Conservation (phyloP, 2,329 filamentous ascomycete species). For the Exophiala xenobiotica region DNA sequence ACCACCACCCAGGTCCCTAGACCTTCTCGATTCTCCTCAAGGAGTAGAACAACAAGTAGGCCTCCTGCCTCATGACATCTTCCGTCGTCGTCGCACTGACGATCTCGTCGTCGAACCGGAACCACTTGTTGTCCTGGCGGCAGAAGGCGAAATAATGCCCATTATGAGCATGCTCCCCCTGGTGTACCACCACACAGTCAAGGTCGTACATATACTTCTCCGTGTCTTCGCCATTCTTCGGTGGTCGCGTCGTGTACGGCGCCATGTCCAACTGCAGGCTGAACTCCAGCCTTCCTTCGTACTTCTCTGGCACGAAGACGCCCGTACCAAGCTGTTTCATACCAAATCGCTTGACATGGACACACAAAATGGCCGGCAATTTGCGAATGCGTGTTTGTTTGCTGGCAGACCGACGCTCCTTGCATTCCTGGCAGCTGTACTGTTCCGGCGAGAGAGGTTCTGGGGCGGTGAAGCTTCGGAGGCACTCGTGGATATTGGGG, state of each 20-base stretch:
- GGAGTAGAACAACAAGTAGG: slow-evolving; percentile 84
- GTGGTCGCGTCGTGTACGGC: slow-evolving; percentile 74
- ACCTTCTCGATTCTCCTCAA: slow-evolving; percentile 33
- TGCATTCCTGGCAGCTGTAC: slow-evolving; percentile 82
- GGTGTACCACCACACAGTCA: slow-evolving; percentile 85
- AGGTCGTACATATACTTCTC: slow-evolving; percentile 75
- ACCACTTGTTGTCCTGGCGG: slow-evolving; percentile 67
- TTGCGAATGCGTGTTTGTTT: slow-evolving; percentile 82
- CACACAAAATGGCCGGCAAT: slow-evolving; percentile 82
- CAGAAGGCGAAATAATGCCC: slow-evolving; percentile 93
- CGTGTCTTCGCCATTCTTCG: slow-evolving; percentile 17
- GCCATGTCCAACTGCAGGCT: slow-evolving; percentile 85
- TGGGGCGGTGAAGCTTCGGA: slow-evolving; percentile 82
- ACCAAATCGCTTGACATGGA: slow-evolving; percentile 71
- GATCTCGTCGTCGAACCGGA: slow-evolving; percentile 92
- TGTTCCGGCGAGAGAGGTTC: slow-evolving; percentile 69
- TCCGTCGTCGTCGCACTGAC: slow-evolving; percentile 80
- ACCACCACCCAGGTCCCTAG: background rate
- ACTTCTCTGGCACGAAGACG: slow-evolving; percentile 59
- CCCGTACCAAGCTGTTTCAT: slow-evolving; percentile 26
- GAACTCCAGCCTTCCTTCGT: slow-evolving; percentile 82
- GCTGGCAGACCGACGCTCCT: slow-evolving; percentile 68
- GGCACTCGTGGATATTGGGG: slow-evolving; percentile 67
- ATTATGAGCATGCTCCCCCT: slow-evolving; percentile 71
- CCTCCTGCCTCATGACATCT: slow-evolving; percentile 80